These are phyloP conservation scores for Ceratocystiopsis brevicomis DNA, from an alignment of 2,329 filamentous ascomycete species.

Conservation along the genomic window DNA sequence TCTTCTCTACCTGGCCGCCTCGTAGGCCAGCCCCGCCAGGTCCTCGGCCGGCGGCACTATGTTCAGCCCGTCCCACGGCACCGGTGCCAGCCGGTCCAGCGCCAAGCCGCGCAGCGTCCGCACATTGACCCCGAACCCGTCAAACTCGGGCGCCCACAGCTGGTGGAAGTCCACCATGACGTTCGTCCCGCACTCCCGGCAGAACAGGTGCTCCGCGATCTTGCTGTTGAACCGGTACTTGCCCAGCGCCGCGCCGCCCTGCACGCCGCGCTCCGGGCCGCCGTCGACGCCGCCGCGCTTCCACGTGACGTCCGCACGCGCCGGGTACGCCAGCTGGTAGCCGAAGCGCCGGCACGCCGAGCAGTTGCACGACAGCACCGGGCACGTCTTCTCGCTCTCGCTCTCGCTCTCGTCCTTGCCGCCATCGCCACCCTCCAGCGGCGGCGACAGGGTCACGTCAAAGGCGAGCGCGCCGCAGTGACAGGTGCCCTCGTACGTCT, in stretches of 20 bases:
- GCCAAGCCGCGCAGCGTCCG: conserved; percentile 23
- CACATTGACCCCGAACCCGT: conserved; percentile 26
- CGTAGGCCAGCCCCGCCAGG: conserved; percentile 17
- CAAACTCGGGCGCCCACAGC: conserved; percentile 8
- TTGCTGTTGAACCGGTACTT: conserved; percentile 29
- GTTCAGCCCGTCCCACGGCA: conserved; percentile 19
- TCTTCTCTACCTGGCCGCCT: conserved; percentile 1
- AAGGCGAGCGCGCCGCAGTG: conserved; percentile 34
- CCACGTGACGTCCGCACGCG: conserved; percentile 22
- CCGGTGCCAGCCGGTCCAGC: conserved; percentile 19
- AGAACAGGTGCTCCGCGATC: conserved; percentile 29
- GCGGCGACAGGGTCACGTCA: conserved; percentile 27
- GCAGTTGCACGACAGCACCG: conserved; percentile 32
- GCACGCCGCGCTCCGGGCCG: conserved; percentile 3
- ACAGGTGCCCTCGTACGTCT: conserved; percentile 29
- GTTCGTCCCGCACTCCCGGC: conserved; percentile 26
- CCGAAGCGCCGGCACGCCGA: conserved; percentile 32
- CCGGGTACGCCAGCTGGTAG: conserved; percentile 29
- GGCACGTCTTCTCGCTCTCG: not conserved
- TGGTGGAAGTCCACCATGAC: conserved; percentile 27
- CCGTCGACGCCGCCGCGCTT: conserved; percentile 18
- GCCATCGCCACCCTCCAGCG: conserved; percentile 20
- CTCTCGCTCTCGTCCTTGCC: not conserved
- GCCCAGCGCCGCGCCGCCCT: conserved; percentile 14
- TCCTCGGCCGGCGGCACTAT: conserved; percentile 17